phyloP scores from a whole-genome alignment of 306 rosid species.

The Alnus rubra region DNA sequence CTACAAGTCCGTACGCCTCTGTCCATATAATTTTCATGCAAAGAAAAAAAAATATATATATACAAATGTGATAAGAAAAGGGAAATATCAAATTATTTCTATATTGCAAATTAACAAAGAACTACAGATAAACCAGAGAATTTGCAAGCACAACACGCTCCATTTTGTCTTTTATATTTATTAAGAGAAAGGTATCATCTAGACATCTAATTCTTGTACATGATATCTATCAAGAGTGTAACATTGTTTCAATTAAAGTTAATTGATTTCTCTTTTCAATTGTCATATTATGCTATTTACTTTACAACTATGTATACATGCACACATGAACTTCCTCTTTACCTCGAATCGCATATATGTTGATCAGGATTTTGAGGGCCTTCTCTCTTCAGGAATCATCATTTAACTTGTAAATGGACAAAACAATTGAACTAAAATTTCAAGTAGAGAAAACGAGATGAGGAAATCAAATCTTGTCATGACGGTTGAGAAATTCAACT shows the following conservation, averaged over 20 bases:
- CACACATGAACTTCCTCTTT: slow-evolving; percentile 13
- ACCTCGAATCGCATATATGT: background rate
- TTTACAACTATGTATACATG: background rate
- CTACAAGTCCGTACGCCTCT: background rate
- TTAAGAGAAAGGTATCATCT: background rate
- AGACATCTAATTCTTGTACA: background rate
- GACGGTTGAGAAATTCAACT: slow-evolving; percentile 60
- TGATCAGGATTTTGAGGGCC: slow-evolving; percentile 16
- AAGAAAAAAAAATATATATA: background rate
- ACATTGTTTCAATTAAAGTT: background rate
- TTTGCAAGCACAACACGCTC: background rate
- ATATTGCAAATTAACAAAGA: background rate
- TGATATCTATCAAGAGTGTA: background rate
- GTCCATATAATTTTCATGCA: background rate
- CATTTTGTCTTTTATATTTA: background rate
- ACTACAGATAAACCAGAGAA: background rate
- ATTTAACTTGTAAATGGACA: slow-evolving; percentile 19
- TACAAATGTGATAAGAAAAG: background rate
- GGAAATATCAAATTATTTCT: background rate
- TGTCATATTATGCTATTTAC: background rate
- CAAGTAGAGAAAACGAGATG: slow-evolving; percentile 8
- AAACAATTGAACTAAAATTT: slow-evolving; percentile 20
- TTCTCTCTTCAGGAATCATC: slow-evolving; percentile 24
- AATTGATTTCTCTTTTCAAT: background rate
- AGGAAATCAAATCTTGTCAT: slow-evolving; percentile 55